Evolutionary conservation across 768 basidiomycete genomes (phyloP).

Genomic region (Panaeolus cyanescens): DNA sequence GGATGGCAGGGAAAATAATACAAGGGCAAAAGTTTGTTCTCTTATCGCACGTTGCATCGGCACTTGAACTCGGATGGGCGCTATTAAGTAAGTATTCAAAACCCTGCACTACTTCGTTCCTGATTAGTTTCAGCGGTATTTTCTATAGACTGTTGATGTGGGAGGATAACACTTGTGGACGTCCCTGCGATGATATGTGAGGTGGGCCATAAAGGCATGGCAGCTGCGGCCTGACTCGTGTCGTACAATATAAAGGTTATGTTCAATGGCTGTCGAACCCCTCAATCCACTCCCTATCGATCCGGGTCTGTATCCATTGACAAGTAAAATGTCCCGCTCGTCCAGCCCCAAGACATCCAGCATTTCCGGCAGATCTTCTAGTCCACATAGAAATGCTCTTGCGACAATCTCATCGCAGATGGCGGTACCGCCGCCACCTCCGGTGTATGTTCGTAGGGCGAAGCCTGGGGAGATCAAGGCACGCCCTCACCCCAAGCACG

Average conservation of each 20-base stretch:
- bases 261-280: background rate
- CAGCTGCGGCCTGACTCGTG: background rate
- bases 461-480: background rate
- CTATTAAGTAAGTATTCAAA: background rate
- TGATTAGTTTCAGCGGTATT: background rate
- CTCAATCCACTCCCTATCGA: background rate
- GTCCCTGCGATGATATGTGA: background rate
- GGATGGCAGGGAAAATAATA: background rate
- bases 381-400: background rate
- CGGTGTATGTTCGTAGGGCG: background rate
- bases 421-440: slow-evolving; percentile 3
- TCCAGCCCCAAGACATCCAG: background rate
- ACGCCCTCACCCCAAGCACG: background rate
- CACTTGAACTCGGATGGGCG: background rate
- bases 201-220: background rate
- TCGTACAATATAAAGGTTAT: background rate
- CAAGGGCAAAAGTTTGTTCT: background rate
- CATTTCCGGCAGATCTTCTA: background rate
- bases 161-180: background rate
- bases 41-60: background rate
- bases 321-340: background rate
- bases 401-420: background rate
- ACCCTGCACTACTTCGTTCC: background rate
- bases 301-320: background rate
- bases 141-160: background rate